phyloP scores from a whole-genome alignment of 768 basidiomycete genomes.

The Macrolepiota dolichaula region DNA sequence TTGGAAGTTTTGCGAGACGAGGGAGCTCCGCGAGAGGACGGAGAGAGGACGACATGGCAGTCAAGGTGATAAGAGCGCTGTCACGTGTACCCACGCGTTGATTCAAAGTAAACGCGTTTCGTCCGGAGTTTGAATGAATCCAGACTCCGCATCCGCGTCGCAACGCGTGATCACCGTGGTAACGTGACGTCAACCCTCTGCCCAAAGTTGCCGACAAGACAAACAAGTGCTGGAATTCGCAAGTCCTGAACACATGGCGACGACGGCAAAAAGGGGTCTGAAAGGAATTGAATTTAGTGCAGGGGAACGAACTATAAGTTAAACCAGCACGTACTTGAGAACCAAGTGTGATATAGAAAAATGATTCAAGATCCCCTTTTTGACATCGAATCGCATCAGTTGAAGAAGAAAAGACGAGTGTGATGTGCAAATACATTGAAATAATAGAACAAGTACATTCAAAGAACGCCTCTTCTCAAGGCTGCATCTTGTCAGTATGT shows the following conservation, averaged over 20 bases:
- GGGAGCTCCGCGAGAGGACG: conserved; percentile 20
- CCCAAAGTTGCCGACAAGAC: background rate
- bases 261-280: background rate
- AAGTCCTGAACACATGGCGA: background rate
- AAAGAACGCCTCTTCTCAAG: too few relatives aligned
- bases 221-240: background rate
- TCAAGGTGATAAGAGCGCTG: conserved; percentile 40
- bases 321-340: background rate
- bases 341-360: too few relatives aligned
- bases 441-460: too few relatives aligned
- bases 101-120: conserved; percentile 40
- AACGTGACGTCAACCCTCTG: conserved; percentile 4
- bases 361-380: too few relatives aligned
- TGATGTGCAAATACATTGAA: too few relatives aligned
- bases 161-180: conserved; percentile 28
- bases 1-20: conserved; percentile 20
- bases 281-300: background rate
- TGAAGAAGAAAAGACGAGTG: too few relatives aligned
- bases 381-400: too few relatives aligned
- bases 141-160: conserved; percentile 29
- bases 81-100: conserved; percentile 39
- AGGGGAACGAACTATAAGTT: background rate
- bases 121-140: conserved; percentile 28
- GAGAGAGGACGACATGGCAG: conserved; percentile 35
- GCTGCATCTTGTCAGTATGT: too few relatives aligned